Conservation (phyloP, 1,139 yeast genomes). For the Diutina neorugosa region DNA sequence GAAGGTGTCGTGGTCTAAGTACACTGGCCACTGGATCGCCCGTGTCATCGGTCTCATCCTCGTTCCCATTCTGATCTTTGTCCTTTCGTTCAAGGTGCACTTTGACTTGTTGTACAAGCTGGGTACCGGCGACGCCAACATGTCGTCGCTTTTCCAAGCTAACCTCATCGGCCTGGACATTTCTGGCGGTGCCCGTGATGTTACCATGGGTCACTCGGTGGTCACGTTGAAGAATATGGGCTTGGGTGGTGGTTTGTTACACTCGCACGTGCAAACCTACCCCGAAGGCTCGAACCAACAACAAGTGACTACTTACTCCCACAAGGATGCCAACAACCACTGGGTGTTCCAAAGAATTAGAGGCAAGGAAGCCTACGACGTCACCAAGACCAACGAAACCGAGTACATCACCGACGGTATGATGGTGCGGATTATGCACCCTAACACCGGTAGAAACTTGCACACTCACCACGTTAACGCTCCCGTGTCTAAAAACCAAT, state of each 20-base stretch:
- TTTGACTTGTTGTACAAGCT: slow-evolving; percentile 59
- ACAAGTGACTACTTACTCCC: slow-evolving; percentile 90
- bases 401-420: slow-evolving; percentile 62
- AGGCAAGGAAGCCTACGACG: slow-evolving; percentile 35
- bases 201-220: slow-evolving; percentile 65
- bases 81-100: slow-evolving; percentile 60
- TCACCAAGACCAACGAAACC: slow-evolving; percentile 35
- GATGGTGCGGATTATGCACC: slow-evolving; percentile 68
- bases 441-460: slow-evolving; percentile 74
- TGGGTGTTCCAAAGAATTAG: slow-evolving; percentile 80
- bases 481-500: slow-evolving; percentile 58
- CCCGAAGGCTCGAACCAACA: slow-evolving; percentile 96
- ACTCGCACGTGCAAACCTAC: slow-evolving; percentile 85
- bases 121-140: slow-evolving; percentile 93
- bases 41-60: slow-evolving; percentile 49
- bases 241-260: slow-evolving; percentile 82
- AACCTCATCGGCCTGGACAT: slow-evolving; percentile 71
- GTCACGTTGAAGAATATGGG: slow-evolving; percentile 86
- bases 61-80: slow-evolving; percentile 50
- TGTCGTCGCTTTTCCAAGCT: slow-evolving; percentile 96
- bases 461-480: slow-evolving; percentile 81
- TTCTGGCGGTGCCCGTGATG: slow-evolving; percentile 81
- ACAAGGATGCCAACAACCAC: slow-evolving; percentile 83
- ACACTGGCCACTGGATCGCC: slow-evolving; percentile 52
- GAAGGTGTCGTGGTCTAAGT: slow-evolving; percentile 35